Evolutionary conservation across 2,329 filamentous ascomycete species (phyloP), one percentile per base, ranked within the genome.

Genomic region (Aspergillus ustus): DNA sequence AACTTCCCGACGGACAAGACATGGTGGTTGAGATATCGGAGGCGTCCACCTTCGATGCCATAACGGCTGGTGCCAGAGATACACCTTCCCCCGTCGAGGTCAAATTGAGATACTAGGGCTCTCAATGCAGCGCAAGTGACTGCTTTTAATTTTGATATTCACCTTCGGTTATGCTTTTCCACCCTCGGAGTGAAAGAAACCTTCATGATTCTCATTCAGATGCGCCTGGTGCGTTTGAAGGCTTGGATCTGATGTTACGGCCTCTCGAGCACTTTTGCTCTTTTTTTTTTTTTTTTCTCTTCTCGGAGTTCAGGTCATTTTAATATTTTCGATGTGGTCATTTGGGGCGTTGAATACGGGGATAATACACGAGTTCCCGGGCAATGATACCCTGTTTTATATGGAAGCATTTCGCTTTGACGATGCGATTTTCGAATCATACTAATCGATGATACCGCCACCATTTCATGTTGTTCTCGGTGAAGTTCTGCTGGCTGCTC

Each of bases 1-100:
- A 94, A 75, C 82, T 98, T 56, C 86, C 88, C 1, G 95, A 99
- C 78, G 93, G 93, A 34, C 92, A 98, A 76, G 94, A 97, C 72
- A 95, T 98, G 90, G 81, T 84, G 43, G 85, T 85, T 46, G 87
- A 90, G 69, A 86, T 89, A 61, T 84, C 91, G 60, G 89, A 95
- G 68, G 57, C 69, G 5, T 64, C 69, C 19, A 82, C 91, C 49
- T 74, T 79, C 53, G 75, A 81, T 55, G 76, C 70, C 43, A 63
- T 70, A 15, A 52, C 61, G 2, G 45, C 44, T 20, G 15, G 60
- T 22, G 58, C 50, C n/a, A 20, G 55, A n/a, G 61, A 63, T 8
- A 53, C 51, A 11, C 29, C 46, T 52, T 66, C 72, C 69, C 61
- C 77, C 70, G 48, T 78, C 77, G 72, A 86, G 81, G 73, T 82